These are phyloP conservation scores for Ogataea degrootiae DNA, from an alignment of 805 yeast species.

Conservation along the genomic window DNA sequence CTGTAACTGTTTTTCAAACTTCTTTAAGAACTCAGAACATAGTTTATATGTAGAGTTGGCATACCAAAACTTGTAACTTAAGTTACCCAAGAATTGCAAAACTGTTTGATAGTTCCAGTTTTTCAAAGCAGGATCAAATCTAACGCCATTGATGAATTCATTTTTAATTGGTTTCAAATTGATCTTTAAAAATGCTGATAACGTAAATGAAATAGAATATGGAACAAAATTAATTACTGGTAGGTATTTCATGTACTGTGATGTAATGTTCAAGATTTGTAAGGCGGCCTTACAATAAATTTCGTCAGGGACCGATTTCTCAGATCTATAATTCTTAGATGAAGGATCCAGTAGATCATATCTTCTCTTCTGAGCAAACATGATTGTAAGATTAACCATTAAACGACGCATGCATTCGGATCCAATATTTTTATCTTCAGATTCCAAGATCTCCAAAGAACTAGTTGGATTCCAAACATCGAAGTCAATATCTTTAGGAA, in stretches of 20 bases:
- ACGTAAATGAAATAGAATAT: constrained; percentile 14
- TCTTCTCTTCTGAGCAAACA: constrained; percentile 18
- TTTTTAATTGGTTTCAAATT: constrained; percentile 13
- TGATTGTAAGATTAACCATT: constrained; percentile 15
- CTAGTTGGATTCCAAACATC: constrained; percentile 12
- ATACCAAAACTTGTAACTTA: constrained; percentile 13
- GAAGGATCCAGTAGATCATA: constrained; percentile 14
- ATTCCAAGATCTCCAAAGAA: constrained; percentile 6
- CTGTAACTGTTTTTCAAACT: constrained; percentile 1
- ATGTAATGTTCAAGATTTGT: constrained; percentile 16
- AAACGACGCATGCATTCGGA: constrained; percentile 16
- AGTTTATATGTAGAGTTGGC: constrained; percentile 14
- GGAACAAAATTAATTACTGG: constrained; percentile 18
- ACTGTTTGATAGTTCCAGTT: constrained; percentile 12
- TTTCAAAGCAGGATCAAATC: constrained; percentile 5
- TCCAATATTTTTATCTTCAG: constrained; percentile 10
- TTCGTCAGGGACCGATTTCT: constrained; percentile 16
- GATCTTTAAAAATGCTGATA: constrained; percentile 14
- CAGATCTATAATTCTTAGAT: constrained; percentile 6
- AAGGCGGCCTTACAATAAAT: constrained; percentile 13
- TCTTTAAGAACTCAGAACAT: constrained; percentile 13
- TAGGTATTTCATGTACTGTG: constrained; percentile 8
- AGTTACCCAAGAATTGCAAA: constrained; percentile 5
- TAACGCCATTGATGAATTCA: constrained; percentile 12
- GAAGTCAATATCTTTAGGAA: constrained; percentile 24